A percentile compares a stretch with the other conserved stretches of the same genome.
Conservation (phyloP, 192 early-diverging fungal genomes). For the Mycoemilia scoparia region DNA sequence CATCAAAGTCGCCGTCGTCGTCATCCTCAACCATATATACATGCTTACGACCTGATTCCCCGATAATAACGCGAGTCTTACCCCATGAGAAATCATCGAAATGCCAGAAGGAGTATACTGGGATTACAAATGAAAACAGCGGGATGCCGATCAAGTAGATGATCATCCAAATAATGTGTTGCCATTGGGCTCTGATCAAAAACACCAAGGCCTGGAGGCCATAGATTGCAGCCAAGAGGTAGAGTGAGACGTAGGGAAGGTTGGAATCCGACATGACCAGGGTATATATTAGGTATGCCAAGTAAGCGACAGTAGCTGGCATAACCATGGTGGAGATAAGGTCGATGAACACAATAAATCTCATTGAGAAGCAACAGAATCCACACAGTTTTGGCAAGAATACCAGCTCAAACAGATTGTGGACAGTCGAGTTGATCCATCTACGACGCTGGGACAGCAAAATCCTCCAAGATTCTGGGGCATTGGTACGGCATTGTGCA, state of each 20-base stretch:
- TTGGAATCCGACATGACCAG: conserved; percentile 34
- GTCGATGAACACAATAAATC: conserved; percentile 90
- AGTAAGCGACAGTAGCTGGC: conserved; percentile 78
- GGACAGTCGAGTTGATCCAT: conserved; percentile 99
- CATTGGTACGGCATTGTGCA: conserved; percentile 83
- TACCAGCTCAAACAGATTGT: conserved; percentile 91
- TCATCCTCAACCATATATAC: conserved; percentile 51
- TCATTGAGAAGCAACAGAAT: conserved; percentile 94
- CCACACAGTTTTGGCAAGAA: conserved; percentile 87
- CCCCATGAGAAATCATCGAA: conserved; percentile 99
- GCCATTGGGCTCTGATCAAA: conserved; percentile 72
- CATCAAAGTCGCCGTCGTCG: conserved; percentile 70
- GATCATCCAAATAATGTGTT: conserved; percentile 94
- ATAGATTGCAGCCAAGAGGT: conserved; percentile 74
- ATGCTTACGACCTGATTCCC: conserved; percentile 65
- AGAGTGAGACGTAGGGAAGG: conserved; percentile 60
- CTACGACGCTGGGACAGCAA: conserved; percentile 94
- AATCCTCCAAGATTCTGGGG: conserved; percentile 83
- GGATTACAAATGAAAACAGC: conserved; percentile 65
- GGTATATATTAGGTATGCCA: conserved; percentile 65
- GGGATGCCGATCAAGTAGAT: conserved; percentile 83
- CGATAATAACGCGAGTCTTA: conserved; percentile 81
- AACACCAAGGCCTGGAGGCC: conserved; percentile 80
- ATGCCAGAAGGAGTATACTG: conserved; percentile 94
- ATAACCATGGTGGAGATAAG: conserved; percentile 80